Conservation (phyloP, 2,329 filamentous ascomycete species). For the Rhinocladiella mackenziei region DNA sequence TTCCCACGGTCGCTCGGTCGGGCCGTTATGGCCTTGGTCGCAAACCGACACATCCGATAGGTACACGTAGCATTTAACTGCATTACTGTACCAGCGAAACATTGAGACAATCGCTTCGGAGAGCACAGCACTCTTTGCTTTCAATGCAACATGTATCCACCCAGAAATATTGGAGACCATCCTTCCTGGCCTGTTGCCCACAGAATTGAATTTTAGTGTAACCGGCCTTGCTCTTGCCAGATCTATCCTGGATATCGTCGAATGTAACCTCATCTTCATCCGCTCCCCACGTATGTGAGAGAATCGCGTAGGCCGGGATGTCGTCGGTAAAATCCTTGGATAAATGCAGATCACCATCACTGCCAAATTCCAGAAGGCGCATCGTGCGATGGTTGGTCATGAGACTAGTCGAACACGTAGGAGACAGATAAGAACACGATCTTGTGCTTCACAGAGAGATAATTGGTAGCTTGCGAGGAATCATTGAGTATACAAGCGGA, state of each 20-base stretch:
- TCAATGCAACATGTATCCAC: conserved; percentile 31
- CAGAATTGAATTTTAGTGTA: neutral
- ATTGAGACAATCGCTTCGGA: conserved; percentile 28
- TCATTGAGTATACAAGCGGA: no score
- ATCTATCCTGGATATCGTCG: neutral
- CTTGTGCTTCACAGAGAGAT: no score
- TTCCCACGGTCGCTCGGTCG: neutral
- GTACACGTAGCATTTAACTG: conserved; percentile 15
- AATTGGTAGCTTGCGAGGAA: no score
- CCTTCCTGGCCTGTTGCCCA: neutral
- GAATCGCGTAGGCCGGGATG: neutral
- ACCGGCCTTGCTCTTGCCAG: neutral
- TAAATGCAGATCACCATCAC: no score
- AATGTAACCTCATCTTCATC: neutral
- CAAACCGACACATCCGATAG: conserved; percentile 1
- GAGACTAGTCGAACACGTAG: no score
- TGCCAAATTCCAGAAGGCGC: no score
- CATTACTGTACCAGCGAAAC: conserved; percentile 29
- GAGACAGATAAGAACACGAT: no score
- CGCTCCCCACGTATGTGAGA: neutral
- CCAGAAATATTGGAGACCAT: conserved; percentile 27
- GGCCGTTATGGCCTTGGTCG: neutral
- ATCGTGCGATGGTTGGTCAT: no score
- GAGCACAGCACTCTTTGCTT: conserved; percentile 22
- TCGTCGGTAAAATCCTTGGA: no score